Evolutionary conservation across 2,329 filamentous ascomycete genomes (phyloP).

Genomic region (Nemania bipapillata): DNA sequence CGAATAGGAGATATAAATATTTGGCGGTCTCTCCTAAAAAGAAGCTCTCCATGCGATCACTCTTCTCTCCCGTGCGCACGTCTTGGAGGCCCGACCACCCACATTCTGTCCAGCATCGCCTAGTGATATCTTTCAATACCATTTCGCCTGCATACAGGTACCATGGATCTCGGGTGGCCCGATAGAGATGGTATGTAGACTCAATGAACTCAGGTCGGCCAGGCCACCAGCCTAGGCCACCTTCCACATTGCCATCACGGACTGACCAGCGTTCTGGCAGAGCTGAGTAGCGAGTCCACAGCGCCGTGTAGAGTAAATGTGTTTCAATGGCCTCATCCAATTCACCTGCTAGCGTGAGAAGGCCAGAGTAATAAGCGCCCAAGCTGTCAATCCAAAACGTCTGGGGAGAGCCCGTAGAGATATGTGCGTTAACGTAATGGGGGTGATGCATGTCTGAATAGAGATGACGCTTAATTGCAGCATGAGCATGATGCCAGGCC

Average conservation of each 20-base stretch:
- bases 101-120: conserved; percentile 88
- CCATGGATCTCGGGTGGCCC: conserved; percentile 93
- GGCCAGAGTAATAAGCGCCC: conserved; percentile 92
- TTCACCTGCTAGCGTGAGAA: conserved; percentile 86
- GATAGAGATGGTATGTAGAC: conserved; percentile 95
- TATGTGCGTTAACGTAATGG: conserved; percentile 90
- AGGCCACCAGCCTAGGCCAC: conserved; percentile 92
- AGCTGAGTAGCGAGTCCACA: conserved; percentile 95
- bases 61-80: conserved; percentile 83
- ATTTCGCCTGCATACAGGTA: conserved; percentile 96
- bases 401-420: conserved; percentile 85
- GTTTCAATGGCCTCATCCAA: conserved; percentile 90
- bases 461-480: conserved; percentile 89
- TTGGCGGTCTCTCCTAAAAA: conserved; percentile 96
- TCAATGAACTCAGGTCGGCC: conserved; percentile 96
- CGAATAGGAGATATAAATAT: conserved; percentile 92
- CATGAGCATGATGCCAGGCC: conserved; percentile 86
- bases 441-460: conserved; percentile 87
- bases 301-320: conserved; percentile 87
- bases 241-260: conserved; percentile 82
- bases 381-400: conserved; percentile 97
- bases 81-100: conserved; percentile 93
- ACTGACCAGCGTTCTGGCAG: conserved; percentile 95
- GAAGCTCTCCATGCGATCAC: conserved; percentile 98
- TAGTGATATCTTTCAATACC: conserved; percentile 86